Percentiles rank a stretch among this genome's conserved stretches.
These are phyloP conservation scores for Penicillium subrubescens DNA, from an alignment of 495 filamentous ascomycete genomes.

Conservation along the genomic window DNA sequence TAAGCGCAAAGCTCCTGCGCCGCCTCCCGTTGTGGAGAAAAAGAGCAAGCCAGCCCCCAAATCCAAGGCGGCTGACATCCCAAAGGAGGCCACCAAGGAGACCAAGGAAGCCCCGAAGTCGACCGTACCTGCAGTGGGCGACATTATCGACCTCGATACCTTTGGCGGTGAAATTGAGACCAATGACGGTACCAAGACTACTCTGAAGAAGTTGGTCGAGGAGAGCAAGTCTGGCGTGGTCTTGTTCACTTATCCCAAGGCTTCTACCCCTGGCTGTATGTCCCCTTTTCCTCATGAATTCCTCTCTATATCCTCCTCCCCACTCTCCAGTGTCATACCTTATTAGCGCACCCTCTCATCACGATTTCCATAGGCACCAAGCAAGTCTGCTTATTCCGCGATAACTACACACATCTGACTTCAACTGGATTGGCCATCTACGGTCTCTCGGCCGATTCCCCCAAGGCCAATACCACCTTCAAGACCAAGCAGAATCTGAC, in stretches of 20 bases:
- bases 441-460: slow-evolving; percentile 82
- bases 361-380: slow-evolving; percentile 65
- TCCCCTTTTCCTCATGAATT: neutral
- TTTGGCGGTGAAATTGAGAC: slow-evolving; percentile 87
- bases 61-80: slow-evolving; percentile 44
- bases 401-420: slow-evolving; percentile 74
- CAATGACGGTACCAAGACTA: slow-evolving; percentile 77
- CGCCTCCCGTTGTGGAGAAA: slow-evolving; percentile 57
- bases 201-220: slow-evolving; percentile 74
- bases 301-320: slow-evolving; percentile 4
- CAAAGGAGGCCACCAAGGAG: slow-evolving; percentile 5
- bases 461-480: slow-evolving; percentile 90
- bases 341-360: neutral
- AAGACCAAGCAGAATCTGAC: slow-evolving; percentile 85
- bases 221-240: slow-evolving; percentile 84
- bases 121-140: slow-evolving; percentile 44
- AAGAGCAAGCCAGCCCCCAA: slow-evolving; percentile 53
- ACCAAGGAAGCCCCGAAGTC: slow-evolving; percentile 17
- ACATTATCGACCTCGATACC: slow-evolving; percentile 62
- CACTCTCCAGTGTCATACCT: neutral
- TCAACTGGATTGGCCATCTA: slow-evolving; percentile 82
- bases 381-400: slow-evolving; percentile 91
- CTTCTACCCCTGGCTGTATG: slow-evolving; percentile 94
- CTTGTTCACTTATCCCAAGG: slow-evolving; percentile 94
- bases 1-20: slow-evolving; percentile 70